A percentile compares a stretch with the other conserved stretches of the same genome.
Conservation (phyloP, 1,284 basidiomycete species). For the Heterobasidion irregulare region DNA sequence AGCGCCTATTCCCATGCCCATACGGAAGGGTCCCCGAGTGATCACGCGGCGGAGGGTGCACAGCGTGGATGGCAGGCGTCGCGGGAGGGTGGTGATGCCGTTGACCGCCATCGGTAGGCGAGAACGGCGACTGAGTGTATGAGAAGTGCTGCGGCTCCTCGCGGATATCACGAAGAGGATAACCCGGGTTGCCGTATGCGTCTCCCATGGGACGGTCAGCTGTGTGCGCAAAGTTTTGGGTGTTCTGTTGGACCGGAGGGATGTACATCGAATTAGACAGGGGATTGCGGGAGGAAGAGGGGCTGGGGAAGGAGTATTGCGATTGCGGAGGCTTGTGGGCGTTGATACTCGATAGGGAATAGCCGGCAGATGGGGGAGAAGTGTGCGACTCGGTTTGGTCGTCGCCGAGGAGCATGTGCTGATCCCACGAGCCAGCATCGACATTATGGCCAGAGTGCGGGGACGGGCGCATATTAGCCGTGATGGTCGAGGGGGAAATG, state of each 20-base stretch:
- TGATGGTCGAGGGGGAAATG: slow-evolving; percentile 22
- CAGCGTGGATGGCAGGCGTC: slow-evolving; percentile 11
- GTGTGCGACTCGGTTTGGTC: slow-evolving; percentile 33
- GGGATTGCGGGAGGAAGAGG: slow-evolving; percentile 29
- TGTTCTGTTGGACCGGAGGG: slow-evolving; percentile 13
- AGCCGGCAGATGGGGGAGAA: slow-evolving; percentile 29
- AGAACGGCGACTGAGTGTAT: slow-evolving; percentile 35
- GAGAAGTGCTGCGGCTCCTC: slow-evolving; percentile 27
- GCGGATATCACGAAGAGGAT: slow-evolving; percentile 28
- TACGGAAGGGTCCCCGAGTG: slow-evolving; percentile 12
- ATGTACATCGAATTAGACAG: slow-evolving; percentile 30
- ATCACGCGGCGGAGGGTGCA: slow-evolving; percentile 13
- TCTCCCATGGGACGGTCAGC: slow-evolving; percentile 29
- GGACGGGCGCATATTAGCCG: slow-evolving; percentile 28
- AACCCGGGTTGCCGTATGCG: slow-evolving; percentile 27
- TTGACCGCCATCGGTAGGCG: slow-evolving; percentile 20
- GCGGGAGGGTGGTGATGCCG: slow-evolving; percentile 24
- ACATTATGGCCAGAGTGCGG: slow-evolving; percentile 36
- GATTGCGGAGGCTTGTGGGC: slow-evolving; percentile 14
- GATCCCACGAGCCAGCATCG: slow-evolving; percentile 48
- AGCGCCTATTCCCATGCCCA: slow-evolving; percentile 28
- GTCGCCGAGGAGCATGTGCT: slow-evolving; percentile 45
- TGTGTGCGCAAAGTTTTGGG: slow-evolving; percentile 28
- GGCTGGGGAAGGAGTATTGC: slow-evolving; percentile 27
- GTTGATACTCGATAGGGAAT: slow-evolving; percentile 34